These are phyloP conservation scores for Hygrophila difformis DNA, from an alignment of 257 asterid genomes.

Conservation along the genomic window DNA sequence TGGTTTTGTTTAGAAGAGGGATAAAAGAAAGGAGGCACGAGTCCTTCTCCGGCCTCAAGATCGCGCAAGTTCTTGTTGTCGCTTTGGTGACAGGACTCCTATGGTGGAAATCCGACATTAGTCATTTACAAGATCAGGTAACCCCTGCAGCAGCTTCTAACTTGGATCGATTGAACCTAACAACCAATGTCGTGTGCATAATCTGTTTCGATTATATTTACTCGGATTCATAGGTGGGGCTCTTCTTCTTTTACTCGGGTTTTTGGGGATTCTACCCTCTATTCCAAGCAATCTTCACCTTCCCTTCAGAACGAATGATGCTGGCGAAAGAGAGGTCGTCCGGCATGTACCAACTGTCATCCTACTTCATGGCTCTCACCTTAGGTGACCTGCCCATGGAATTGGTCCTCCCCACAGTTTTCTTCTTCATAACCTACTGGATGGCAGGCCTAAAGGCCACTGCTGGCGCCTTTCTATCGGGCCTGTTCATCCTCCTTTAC, in stretches of 20 bases:
- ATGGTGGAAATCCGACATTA: conserved; percentile 65
- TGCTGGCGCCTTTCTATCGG: conserved; percentile 30
- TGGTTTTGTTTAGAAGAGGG: conserved; percentile 54
- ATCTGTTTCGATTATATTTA: too few species aligned
- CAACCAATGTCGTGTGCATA: too few species aligned
- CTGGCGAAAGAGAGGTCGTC: conserved; percentile 69
- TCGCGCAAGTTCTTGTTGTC: conserved; percentile 39
- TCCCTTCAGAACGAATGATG: conserved; percentile 65
- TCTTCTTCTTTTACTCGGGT: conserved; percentile 44
- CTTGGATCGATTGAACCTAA: too few species aligned
- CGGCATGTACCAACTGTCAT: conserved; percentile 74
- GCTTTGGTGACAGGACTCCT: conserved; percentile 49
- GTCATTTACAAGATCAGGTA: conserved; percentile 76
- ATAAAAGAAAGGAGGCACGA: conserved; percentile 68
- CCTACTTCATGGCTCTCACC: conserved; percentile 70
- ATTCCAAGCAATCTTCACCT: conserved; percentile 70
- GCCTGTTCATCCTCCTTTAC: conserved; percentile 34
- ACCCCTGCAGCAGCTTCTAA: not conserved
- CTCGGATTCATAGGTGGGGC: conserved; percentile 62
- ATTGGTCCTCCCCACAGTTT: conserved; percentile 58
- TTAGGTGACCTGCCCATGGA: conserved; percentile 79
- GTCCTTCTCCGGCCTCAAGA: conserved; percentile 50
- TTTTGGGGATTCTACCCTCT: conserved; percentile 88
- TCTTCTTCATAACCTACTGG: conserved; percentile 53
- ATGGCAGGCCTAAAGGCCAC: conserved; percentile 62